Evolutionary conservation across 1,284 basidiomycete species (phyloP), one percentile per base, ranked within the genome.

Genomic region (Erythrobasidium hasegawianum): DNA sequence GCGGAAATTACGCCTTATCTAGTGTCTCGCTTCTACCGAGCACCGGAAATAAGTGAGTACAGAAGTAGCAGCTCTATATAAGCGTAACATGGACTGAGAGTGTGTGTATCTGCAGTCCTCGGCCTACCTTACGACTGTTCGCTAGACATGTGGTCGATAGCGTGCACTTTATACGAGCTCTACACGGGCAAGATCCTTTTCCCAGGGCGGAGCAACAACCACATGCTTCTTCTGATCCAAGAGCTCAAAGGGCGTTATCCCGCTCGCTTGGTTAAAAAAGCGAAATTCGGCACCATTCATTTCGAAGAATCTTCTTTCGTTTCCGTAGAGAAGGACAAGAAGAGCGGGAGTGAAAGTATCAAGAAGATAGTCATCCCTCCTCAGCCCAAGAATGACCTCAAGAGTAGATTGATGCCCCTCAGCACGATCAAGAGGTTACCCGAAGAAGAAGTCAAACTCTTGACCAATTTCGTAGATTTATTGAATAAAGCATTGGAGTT

Each of bases 141-240:
- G 0, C 84, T 99, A 41, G 96, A 98, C 76, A 85, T 96, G 49
- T 98, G 96, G 96, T 96, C 94, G 0, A 86, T 96, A 59, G 96
- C 92, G 1, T 99, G 96, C 78, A 98, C 96, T 3, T 81, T 99
- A 7, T 99, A 94, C 78, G 96, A 99, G 78, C 82, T 98, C 4
- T 97, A 93, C 79, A 98, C 95, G 1, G 96, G 96, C 77, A 97
- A 97, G 80, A 98, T 98, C 65, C 84, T 99, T 29, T 94, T 98
- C 76, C 94, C 96, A 0, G 96, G 95, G 13, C 85, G 91, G 33
- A 90, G 88, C 29, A 99, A 98, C 80, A 97, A 97, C 76, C 93
- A 98, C 74, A 97, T 98, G 95, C 81, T 98, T 13, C 82, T 93
- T 68, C 85, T 92, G 68, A 93, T 94, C 61, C 69, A 88, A 90